Base-by-base conservation (phyloP, 305 asterid genomes). In the Solanum hybrid region DNA sequence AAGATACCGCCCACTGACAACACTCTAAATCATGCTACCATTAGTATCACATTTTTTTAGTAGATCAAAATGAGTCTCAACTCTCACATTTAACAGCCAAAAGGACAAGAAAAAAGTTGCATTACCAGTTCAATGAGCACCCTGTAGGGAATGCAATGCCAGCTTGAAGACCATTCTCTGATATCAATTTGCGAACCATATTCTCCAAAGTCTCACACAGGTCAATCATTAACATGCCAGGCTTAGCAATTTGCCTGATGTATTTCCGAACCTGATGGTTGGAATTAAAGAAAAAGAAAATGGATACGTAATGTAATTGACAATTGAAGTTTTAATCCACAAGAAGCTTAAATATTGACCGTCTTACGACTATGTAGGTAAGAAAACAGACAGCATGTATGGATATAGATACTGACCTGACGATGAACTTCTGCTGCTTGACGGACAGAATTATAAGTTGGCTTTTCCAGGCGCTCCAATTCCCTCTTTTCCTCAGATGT, bases 381-480 rank as follows among this genome's bases (percentile, higher is more conserved):
- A 51, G 61, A 7, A 29, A 51, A 29, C 15, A 45, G 75, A 3
- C 7, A 84, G 20, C 29, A 6, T 6, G 29, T 45, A 45, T 31
- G 38, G 2, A 87, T 36, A 34, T 83, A 85, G 51, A 89, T 57
- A 88, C 91, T 90, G 90, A 97, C 99, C 99, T 96, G 98, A 34
- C 99, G 99, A 91, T 97, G 99, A 91, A 97, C 99, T 93, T 96
- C 99, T 87, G 99, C 99, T 84, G 99, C 99, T 92, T 94, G 98
- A 89, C 99, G 99, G 91, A 97, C 91, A 24, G 99, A 94, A 90
- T 97, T 96, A 92, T 97, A 97, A 70, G 93, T 91, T 36, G 98
- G 99, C 91, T 95, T 96, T 70, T 96, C 99, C 90, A 96, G 89
- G 87, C 98, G 97, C 93, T 97, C 99, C 36, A 96, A 89, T 92